These are phyloP conservation scores for Oryza coarctata DNA, from an alignment of 176 grass and related monocot genomes.

Conservation along the genomic window DNA sequence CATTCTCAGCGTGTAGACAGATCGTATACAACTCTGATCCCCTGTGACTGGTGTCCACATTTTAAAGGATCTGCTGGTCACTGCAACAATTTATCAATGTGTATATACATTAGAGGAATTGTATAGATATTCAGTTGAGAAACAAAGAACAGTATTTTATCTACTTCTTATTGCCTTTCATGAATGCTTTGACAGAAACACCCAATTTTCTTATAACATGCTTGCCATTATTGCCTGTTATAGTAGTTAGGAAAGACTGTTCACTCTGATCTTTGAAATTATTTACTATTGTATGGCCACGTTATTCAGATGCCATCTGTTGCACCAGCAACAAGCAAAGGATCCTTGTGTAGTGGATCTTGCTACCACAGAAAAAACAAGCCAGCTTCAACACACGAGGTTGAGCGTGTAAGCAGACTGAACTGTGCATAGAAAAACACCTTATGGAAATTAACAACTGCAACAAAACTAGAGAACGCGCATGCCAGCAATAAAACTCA, in stretches of 20 bases:
- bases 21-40: not conserved
- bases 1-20: not conserved
- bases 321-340: not conserved
- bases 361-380: not conserved
- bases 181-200: conserved; percentile 1
- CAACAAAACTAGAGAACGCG: not conserved
- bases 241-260: not conserved
- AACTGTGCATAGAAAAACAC: not conserved
- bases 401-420: not conserved
- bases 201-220: not conserved
- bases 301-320: conserved; percentile 18
- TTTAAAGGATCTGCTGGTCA: not conserved
- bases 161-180: not conserved
- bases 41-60: not conserved
- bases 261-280: not conserved
- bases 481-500: not conserved
- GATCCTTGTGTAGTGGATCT: not conserved
- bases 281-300: not conserved
- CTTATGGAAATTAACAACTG: not conserved
- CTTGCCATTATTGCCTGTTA: not conserved
- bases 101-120: not conserved
- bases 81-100: not conserved
- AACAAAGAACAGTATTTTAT: not conserved
- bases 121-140: not conserved
- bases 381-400: conserved; percentile 6